Conservation (phyloP, 352 stramenopile genomes). For the Pythium phragmiticola region DNA sequence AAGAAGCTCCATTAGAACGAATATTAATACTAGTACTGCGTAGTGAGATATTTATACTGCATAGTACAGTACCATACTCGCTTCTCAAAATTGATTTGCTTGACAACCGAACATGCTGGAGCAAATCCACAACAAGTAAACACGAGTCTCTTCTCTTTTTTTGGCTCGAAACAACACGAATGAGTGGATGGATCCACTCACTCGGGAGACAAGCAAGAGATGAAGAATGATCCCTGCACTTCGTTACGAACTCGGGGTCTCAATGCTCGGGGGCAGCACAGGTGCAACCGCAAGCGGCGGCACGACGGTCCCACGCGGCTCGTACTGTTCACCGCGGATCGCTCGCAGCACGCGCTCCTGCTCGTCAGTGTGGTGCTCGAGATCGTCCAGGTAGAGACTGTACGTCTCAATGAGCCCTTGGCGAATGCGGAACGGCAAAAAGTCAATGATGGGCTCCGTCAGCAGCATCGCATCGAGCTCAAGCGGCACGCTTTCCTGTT, state of each 20-base stretch:
- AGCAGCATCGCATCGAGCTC: conserved; percentile 84
- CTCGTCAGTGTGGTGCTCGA: conserved; percentile 81
- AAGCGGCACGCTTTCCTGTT: conserved; percentile 79
- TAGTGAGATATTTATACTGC: too few relatives aligned
- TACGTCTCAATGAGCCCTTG: conserved; percentile 88
- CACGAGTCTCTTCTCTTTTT: background rate
- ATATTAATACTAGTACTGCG: too few relatives aligned
- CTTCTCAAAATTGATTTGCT: too few relatives aligned
- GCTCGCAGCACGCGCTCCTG: conserved; percentile 80
- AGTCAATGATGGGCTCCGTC: conserved; percentile 80
- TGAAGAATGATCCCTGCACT: background rate
- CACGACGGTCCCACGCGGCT: conserved; percentile 16
- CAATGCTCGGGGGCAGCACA: conserved; percentile 3
- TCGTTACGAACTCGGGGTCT: conserved; percentile 3
- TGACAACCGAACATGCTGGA: too few relatives aligned
- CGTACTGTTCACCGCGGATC: conserved; percentile 61
- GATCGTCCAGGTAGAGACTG: conserved; percentile 83
- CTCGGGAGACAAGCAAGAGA: background rate
- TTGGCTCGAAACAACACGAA: background rate
- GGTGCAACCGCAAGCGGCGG: conserved; percentile 4
- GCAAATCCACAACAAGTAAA: background rate
- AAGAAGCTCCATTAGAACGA: too few relatives aligned
- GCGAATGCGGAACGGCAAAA: conserved; percentile 79
- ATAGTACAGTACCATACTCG: too few relatives aligned
- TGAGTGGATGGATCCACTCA: background rate